Conservation (phyloP, 495 filamentous ascomycete species). For the Cetradonia linearis region DNA sequence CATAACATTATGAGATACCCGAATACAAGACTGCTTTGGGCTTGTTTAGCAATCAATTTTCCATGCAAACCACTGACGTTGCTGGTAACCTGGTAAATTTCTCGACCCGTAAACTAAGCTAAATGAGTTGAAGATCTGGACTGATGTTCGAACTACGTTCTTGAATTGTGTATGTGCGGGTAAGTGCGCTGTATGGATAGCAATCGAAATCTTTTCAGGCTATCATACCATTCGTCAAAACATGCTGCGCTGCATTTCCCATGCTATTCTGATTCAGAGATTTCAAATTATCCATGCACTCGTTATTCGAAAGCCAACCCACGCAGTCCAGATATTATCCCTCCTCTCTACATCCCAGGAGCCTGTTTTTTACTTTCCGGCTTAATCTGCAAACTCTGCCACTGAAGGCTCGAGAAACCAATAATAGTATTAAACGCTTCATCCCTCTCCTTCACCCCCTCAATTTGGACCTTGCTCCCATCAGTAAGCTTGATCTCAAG, state of each 20-base stretch:
- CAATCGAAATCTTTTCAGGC: no score
- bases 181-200: no score
- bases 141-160: no score
- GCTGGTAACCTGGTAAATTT: background rate
- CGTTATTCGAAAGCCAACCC: background rate
- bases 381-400: slow-evolving; percentile 23
- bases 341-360: background rate
- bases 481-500: slow-evolving; percentile 26
- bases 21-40: background rate
- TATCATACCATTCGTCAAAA: no score
- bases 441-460: slow-evolving; percentile 29
- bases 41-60: background rate
- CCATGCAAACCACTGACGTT: background rate
- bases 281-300: background rate
- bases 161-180: no score
- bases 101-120: no score
- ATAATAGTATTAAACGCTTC: slow-evolving; percentile 34
- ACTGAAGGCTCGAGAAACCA: slow-evolving; percentile 29
- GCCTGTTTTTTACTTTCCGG: slow-evolving; percentile 6
- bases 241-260: background rate
- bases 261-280: background rate
- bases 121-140: no score
- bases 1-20: background rate
- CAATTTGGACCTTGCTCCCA: slow-evolving; percentile 20
- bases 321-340: background rate